Evolutionary conservation across 2,329 filamentous ascomycete species (phyloP), one percentile per base, ranked within the genome.

Genomic region (Emmonsiellopsis sp.): DNA sequence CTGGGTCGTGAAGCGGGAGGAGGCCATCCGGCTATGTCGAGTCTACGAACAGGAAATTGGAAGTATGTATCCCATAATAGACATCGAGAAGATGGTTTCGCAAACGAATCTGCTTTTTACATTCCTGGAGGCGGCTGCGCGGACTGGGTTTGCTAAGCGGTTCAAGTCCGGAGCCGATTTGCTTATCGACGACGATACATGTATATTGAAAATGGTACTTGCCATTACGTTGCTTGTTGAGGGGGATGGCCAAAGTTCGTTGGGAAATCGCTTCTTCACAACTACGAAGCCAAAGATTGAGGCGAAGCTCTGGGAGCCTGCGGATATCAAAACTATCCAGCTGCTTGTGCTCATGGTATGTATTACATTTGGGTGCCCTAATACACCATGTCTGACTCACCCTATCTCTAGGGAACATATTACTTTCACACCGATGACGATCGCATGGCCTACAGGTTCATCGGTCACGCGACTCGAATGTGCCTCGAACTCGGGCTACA

Each of bases 31-130:
- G 1, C 72, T 96, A 11, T 88, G 88, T 59, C 78, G 81, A 11
- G 75, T 94, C 0, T 92, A 93, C 64, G 87, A 95, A 60, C 90
- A 96, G 62, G 91, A 96, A 66, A 85, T 94, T 62, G 88, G 88
- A 43, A 81, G 92, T 62, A 94, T 95, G 88, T 95, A 95, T 66
- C 92, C 92, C 0, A 81, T 95, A 3, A 69, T 95, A 46, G 81
- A 88, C 60, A 86, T 95, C 37, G 81, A 86, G 42, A 77, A 78
- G 42, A 74, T 94, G 40, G 83, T 87, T 39, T 74, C 76, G 5
- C 87, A 95, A 65, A 84, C 85, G 6, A 83, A 80, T 57, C 77
- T 78, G 55, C 73, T 95, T 1, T 85, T 84, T 53, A 76, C 80
- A 0, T 93, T 88, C 66, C 83, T 93, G 64, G 86, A 90, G 59